These are phyloP conservation scores for Penicillium parvum DNA, from an alignment of 495 filamentous ascomycete genomes.

Conservation along the genomic window DNA sequence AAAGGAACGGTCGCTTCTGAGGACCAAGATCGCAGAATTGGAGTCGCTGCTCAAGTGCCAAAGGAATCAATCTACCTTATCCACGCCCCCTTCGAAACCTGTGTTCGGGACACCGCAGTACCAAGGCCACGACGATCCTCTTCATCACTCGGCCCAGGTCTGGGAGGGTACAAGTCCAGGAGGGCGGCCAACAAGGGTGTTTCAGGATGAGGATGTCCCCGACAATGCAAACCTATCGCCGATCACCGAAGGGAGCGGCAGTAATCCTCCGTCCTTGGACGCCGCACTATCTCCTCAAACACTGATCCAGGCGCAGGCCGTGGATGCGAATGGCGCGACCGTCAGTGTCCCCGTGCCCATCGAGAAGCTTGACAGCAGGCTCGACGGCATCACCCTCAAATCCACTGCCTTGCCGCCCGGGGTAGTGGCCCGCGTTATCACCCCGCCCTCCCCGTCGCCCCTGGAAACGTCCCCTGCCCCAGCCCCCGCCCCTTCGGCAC, in stretches of 20 bases:
- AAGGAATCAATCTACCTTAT: constrained; percentile 7
- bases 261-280: constrained; percentile 34
- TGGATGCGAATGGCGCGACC: constrained; percentile 14
- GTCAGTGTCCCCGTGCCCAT: constrained; percentile 40
- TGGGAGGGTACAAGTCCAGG: constrained; percentile 44
- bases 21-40: constrained; percentile 37
- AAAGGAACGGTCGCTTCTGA: constrained; percentile 35
- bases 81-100: not conserved
- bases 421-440: constrained; percentile 43
- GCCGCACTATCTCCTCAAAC: constrained; percentile 40
- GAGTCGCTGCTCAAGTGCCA: constrained; percentile 26
- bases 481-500: constrained; percentile 16
- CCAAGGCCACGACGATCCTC: constrained; percentile 4
- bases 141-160: constrained; percentile 26
- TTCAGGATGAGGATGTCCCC: constrained; percentile 29
- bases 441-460: constrained; percentile 38
- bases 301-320: too few species aligned
- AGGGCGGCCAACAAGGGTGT: constrained; percentile 41
- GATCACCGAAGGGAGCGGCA: constrained; percentile 16
- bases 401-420: constrained; percentile 42
- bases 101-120: constrained; percentile 11
- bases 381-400: constrained; percentile 47
- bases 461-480: constrained; percentile 25
- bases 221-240: constrained; percentile 21
- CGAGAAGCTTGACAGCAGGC: constrained; percentile 44